phyloP scores from a whole-genome alignment of 1,284 basidiomycete genomes.

The Albatrellus sp. region DNA sequence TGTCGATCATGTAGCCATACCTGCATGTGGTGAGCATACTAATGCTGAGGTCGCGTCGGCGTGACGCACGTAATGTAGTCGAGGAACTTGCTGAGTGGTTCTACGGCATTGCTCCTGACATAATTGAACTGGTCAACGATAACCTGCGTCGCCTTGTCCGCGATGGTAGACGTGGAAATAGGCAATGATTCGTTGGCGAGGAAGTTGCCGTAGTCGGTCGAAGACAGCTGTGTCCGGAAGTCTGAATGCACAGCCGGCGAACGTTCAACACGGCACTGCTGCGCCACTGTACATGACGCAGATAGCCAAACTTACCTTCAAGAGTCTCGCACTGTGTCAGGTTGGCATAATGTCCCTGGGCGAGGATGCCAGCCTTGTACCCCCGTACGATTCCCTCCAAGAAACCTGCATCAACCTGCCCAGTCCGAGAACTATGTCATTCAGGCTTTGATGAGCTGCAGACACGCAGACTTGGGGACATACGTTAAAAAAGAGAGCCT shows the following conservation, averaged over 20 bases:
- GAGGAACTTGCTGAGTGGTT: slow-evolving; percentile 85
- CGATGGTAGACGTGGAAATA: slow-evolving; percentile 88
- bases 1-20: slow-evolving; percentile 99
- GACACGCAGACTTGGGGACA: slow-evolving; percentile 14
- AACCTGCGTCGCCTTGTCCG: slow-evolving; percentile 89
- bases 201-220: slow-evolving; percentile 98
- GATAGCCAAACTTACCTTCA: slow-evolving; percentile 54
- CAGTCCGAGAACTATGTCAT: slow-evolving; percentile 14
- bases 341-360: slow-evolving; percentile 84
- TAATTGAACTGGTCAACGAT: slow-evolving; percentile 98
- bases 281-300: not conserved
- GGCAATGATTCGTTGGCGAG: slow-evolving; percentile 95
- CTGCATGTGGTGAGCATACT: slow-evolving; percentile 25
- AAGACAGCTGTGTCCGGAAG: slow-evolving; percentile 84
- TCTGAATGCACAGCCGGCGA: slow-evolving; percentile 33
- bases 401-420: slow-evolving; percentile 71
- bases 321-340: slow-evolving; percentile 96
- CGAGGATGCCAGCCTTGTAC: slow-evolving; percentile 88
- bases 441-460: slow-evolving; percentile 11
- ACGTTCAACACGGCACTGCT: not conserved
- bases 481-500: slow-evolving; percentile 83
- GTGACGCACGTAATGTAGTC: slow-evolving; percentile 87
- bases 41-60: slow-evolving; percentile 5
- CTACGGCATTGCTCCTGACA: slow-evolving; percentile 81
- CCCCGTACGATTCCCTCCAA: slow-evolving; percentile 91